Base-by-base conservation (phyloP, 129 eudicot genomes). In the Centrapalus pauciflorus region DNA sequence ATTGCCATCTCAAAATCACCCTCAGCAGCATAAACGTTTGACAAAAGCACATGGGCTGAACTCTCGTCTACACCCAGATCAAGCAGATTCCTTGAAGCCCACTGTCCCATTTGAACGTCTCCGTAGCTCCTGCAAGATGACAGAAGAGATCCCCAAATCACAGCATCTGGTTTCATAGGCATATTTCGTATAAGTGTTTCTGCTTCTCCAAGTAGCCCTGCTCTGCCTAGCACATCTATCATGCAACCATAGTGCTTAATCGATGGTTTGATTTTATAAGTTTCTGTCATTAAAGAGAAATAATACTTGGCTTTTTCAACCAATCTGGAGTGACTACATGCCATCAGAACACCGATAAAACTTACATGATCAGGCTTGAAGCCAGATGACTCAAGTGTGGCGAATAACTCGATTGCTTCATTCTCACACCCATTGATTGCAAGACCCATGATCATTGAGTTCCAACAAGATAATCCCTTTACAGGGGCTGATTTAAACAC, bases 201-300 rank as follows among this genome's bases (percentile, higher is more conserved):
- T 29, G 97, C 97, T 74, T 82, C 85, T 70, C 64, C 73, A 12
- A 87, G 65, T 4, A 55, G 32, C 64, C 82, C 89, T 21, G 88
- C 83, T 58, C 89, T 46, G 9, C 92, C 92, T 51, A 87, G 52
- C 28, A 76, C 70, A 71, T 88, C 92, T 38, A 85, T 79, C 79
- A 88, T 59, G 69, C 96, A 84, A 17, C 89, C 96, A 46, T 82
- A 88, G 78, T 88, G 96, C 51, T 82, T 69, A 27, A 88, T 19
- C 2, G 87, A 81, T 7, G 96, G 88, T 45, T 81, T 59, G 9
- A 85, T 79, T 2, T 67, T 43, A 32, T 85, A 83, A 11, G 5
- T 61, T 50, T 75, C 69, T 9, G 14, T 69, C 92, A 88, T 82
- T 20, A 72, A 28, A 12, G 32, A 67, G 70, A 88, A 88, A 58